Conservation (phyloP, 371 early-diverging fungal genomes). For the Mucor irregularis region DNA sequence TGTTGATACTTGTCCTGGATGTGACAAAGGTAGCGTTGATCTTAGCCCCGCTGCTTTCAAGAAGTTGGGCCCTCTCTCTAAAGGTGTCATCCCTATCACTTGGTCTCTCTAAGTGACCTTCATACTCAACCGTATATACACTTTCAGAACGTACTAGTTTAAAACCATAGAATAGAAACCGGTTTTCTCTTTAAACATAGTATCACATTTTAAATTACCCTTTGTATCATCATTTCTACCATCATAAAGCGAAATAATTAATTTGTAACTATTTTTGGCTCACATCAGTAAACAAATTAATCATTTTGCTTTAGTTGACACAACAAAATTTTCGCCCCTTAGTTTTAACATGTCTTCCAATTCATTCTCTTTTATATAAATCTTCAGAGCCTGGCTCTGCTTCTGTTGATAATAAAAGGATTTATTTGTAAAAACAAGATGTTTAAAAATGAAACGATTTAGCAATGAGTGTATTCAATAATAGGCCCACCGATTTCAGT, state of each 20-base stretch:
- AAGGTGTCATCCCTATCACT: constrained; percentile 41
- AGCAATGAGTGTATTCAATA: constrained; percentile 68
- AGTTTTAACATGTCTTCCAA: no score
- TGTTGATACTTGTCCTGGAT: constrained; percentile 57
- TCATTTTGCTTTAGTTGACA: no score
- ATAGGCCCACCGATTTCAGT: constrained; percentile 91
- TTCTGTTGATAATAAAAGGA: no score
- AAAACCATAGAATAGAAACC: background rate
- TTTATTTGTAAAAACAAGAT: no score
- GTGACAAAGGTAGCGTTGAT: constrained; percentile 41
- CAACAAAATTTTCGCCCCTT: no score
- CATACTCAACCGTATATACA: no score
- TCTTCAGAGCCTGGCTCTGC: no score
- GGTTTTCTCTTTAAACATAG: background rate
- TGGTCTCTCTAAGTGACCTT: constrained; percentile 38
- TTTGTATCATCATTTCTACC: no score
- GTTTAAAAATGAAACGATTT: background rate
- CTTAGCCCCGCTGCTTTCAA: constrained; percentile 48
- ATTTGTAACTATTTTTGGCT: background rate
- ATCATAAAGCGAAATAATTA: background rate
- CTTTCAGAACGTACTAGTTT: no score
- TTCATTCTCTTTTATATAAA: background rate
- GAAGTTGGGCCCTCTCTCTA: constrained; percentile 29
- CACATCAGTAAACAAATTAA: no score
- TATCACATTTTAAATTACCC: no score